Conservation (phyloP, 345 rosid species). For the Salix caprea region DNA sequence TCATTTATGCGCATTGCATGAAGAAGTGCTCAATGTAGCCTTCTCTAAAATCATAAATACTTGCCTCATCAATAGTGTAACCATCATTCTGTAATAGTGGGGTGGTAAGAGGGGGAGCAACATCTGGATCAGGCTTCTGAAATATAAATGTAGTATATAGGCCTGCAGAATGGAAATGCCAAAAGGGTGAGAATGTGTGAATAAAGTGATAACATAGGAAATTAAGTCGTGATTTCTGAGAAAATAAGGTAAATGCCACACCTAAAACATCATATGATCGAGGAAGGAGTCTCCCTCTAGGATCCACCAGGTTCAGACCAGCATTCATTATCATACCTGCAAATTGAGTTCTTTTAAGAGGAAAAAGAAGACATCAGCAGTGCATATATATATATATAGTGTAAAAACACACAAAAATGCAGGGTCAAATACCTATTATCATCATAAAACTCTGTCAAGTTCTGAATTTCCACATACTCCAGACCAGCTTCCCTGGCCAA, state of each 20-base stretch:
- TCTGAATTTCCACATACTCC: slow-evolving; percentile 93
- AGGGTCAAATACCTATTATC: slow-evolving; percentile 58
- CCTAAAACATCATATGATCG: slow-evolving; percentile 80
- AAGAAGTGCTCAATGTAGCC: not conserved
- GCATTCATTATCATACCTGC: slow-evolving; percentile 69
- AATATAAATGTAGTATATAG: slow-evolving; percentile 81
- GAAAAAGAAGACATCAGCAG: not conserved
- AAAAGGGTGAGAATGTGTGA: slow-evolving; percentile 2
- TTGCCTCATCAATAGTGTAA: slow-evolving; percentile 68
- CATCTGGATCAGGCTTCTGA: slow-evolving; percentile 93
- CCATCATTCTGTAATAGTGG: slow-evolving; percentile 54
- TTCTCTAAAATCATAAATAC: slow-evolving; percentile 22
- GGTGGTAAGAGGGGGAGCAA: slow-evolving; percentile 70
- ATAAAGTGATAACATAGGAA: not conserved
- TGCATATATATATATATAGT: not conserved
- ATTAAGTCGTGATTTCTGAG: slow-evolving; percentile 1
- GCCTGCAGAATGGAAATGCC: slow-evolving; percentile 40
- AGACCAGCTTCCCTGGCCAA: slow-evolving; percentile 97
- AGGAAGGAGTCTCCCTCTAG: slow-evolving; percentile 88
- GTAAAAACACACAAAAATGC: not conserved
- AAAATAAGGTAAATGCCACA: slow-evolving; percentile 24
- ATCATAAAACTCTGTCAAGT: slow-evolving; percentile 82
- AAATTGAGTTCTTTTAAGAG: slow-evolving; percentile 49
- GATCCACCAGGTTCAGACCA: slow-evolving; percentile 70
- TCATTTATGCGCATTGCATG: not conserved